Percentiles rank a stretch among this genome's conserved stretches.
Conservation (phyloP, 148 eudicot genomes). For the Agrostemma githago region DNA sequence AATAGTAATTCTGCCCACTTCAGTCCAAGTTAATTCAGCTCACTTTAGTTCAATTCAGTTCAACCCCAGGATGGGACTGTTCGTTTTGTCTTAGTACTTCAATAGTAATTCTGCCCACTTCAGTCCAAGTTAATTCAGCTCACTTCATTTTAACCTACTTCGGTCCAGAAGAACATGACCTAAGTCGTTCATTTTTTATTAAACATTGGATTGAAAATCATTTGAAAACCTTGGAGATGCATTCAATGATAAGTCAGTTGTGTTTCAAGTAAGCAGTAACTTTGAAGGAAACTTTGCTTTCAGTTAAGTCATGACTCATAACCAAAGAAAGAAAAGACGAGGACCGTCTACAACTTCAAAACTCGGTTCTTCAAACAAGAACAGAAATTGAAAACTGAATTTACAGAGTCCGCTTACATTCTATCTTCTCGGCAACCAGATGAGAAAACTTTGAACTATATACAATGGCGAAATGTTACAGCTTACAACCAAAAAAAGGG, state of each 20-base stretch:
- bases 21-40: too few relatives aligned
- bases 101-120: too few relatives aligned
- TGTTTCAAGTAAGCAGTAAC: constrained; percentile 9
- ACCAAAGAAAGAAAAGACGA: not conserved
- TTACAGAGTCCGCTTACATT: not conserved
- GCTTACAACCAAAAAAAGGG: not conserved
- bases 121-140: too few relatives aligned
- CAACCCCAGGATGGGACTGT: too few relatives aligned
- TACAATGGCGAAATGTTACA: constrained; percentile 15
- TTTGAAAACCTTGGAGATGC: not conserved
- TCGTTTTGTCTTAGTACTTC: too few relatives aligned
- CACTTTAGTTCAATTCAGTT: too few relatives aligned
- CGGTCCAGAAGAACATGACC: too few relatives aligned
- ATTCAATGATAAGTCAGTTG: not conserved
- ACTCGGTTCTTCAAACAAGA: not conserved
- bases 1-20: too few relatives aligned
- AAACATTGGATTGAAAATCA: not conserved
- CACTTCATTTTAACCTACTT: too few relatives aligned
- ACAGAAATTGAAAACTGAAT: not conserved
- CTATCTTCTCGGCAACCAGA: not conserved
- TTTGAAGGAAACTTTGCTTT: constrained; percentile 12
- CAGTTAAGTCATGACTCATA: constrained; percentile 6
- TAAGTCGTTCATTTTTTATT: not conserved
- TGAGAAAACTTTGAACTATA: constrained; percentile 17
- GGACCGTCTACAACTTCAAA: not conserved